Base-by-base conservation (phyloP, 2,329 filamentous ascomycete species). In the Metarhizium humberi region DNA sequence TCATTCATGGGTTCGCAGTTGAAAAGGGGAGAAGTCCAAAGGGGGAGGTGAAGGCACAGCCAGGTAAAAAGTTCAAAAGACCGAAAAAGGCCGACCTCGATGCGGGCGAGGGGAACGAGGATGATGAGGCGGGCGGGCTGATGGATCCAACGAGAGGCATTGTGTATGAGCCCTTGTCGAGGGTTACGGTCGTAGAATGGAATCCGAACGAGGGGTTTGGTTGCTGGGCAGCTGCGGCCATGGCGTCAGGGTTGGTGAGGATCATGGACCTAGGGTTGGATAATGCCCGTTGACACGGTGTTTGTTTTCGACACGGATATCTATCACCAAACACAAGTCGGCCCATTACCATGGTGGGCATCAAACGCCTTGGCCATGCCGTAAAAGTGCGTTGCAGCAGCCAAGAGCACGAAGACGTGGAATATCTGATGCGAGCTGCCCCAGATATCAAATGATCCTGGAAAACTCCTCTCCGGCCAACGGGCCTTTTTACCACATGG, bases 391-490 rank as follows among this genome's bases (percentile, higher is more conserved):
- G 87, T 81, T 1, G 81, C 79, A 0, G 90, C 92, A 0, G 94
- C 94, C 58, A 91, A 70, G 16, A 97, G 76, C 32, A 99, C 92
- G 60, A 94, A 79, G 43, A 95, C 75, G 73, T 99, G 94, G 70
- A 99, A 99, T 60, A 99, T 87, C 73, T 99, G 94, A 71, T 99
- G 94, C 20, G 90, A 96, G 67, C 86, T 91, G 42, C 94, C 92
- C 81, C 88, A 88, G 52, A 96, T 88, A 71, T 99, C 94, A 66
- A 92, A 96, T 7, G 70, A 76, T 1, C 90, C 89, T 0, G 92
- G 94, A 48, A 75, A 80, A 64, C 79, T 82, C 57, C 90, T 79
- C 73, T 99, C 94, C 0, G 94, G 94, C 71, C 92, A 85, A 42
- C 94, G 85, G 53, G 81, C 77, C 84, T 88, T 42, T 6, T 13